Base-by-base conservation (phyloP, 768 basidiomycete genomes). In the Trametes villosa region DNA sequence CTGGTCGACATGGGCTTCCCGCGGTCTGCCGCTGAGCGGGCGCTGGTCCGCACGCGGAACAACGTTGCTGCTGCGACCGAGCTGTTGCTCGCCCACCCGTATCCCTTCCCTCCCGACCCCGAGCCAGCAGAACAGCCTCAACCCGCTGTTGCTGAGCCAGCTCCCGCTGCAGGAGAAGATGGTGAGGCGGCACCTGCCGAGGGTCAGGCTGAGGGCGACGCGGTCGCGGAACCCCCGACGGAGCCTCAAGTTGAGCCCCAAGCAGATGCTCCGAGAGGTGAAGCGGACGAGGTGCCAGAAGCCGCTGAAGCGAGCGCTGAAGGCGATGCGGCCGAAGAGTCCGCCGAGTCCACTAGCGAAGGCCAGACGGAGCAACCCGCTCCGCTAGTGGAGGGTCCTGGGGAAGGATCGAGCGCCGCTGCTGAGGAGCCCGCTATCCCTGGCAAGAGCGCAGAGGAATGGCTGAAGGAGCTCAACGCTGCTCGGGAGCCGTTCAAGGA, bases 1-100 rank as follows among this genome's bases (percentile, higher is more conserved):
- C 79, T 98, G 55, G 88, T 86, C 11, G 97, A 98, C 68, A 98
- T 99, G 97, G 97, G 97, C 46, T 99, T 98, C 79, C 86, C 90
- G 34, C 86, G 94, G n/a, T 83, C 86, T 41, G 92, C 92, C 13
- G 93, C 88, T 2, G 91, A 92, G 69, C 83, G 88, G 53, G 96
- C 96, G 4, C 78, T 99, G 38, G 74, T 81, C 20, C 91, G 96
- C 12, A 87, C 89, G 4, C 86, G 89, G 63, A 98, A 98, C 74
- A 95, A 97, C 68, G 80, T 97, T 68, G 87, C 81, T 44, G 86
- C 90, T 5, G 97, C 97, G 4, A 89, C 96, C 0, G 96, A 98
- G 65, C 77, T 91, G 4, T 81, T 99, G 1, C 78, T 99, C 15
- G 82, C 85, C 0, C 89, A 95, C 65, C 93, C 94, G 2, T 90